Conservation (phyloP, 768 basidiomycete genomes). For the Wakefieldia striispora region DNA sequence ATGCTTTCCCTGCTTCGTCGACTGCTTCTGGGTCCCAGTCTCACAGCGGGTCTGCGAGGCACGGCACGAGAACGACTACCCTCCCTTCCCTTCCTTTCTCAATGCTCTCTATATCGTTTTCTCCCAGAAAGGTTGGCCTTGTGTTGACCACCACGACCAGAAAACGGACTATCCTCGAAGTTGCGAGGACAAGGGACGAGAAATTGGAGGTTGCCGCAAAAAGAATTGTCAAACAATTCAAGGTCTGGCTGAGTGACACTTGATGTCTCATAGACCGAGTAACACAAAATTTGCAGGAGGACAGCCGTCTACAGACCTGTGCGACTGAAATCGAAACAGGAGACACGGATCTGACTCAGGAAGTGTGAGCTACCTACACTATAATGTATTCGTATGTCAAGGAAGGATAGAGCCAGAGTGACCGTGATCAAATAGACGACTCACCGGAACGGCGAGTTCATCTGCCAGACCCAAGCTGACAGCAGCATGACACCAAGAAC, state of each 20-base stretch:
- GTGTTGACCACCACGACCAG: constrained; percentile 31
- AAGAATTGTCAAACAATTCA: constrained; percentile 49
- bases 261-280: constrained; percentile 15
- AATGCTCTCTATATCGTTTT: constrained; percentile 40
- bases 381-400: too few species aligned
- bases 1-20: constrained; percentile 1
- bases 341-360: too few species aligned
- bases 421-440: too few species aligned
- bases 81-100: constrained; percentile 33
- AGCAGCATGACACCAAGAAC: too few species aligned
- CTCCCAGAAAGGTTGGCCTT: constrained; percentile 39
- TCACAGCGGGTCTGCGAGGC: neutral
- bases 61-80: neutral
- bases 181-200: constrained; percentile 49
- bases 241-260: constrained; percentile 36
- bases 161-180: constrained; percentile 56
- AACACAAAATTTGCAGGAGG: too few species aligned
- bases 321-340: too few species aligned
- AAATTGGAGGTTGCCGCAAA: constrained; percentile 55
- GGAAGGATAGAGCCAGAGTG: too few species aligned
- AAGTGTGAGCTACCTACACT: too few species aligned
- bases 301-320: too few species aligned
- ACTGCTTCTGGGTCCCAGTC: neutral
- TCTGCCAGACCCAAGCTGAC: too few species aligned
- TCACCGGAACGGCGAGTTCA: too few species aligned